phyloP scores from a whole-genome alignment of 2,329 filamentous ascomycete species.

The Stachybotrys echinatus region DNA sequence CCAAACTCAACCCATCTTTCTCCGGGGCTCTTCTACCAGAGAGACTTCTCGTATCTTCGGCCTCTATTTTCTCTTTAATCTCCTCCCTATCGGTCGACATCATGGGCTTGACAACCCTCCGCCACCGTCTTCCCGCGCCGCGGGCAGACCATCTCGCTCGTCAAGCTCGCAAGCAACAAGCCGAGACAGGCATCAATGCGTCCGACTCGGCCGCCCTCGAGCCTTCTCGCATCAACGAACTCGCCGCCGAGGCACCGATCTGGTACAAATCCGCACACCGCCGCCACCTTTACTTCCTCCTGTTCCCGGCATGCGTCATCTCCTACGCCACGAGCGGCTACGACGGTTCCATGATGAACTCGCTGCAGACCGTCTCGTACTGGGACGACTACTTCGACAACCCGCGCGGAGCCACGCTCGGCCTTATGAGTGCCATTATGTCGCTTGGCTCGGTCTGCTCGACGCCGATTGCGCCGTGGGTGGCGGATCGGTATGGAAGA shows the following conservation, averaged over 20 bases:
- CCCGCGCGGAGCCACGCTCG: conserved; percentile 22
- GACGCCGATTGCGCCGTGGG: conserved; percentile 21
- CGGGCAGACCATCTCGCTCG: conserved; percentile 14
- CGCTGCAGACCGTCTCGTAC: conserved; percentile 34
- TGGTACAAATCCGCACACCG: conserved; percentile 25
- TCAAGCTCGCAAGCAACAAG: conserved; percentile 12
- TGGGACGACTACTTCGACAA: conserved; percentile 36
- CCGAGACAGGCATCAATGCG: conserved; percentile 1
- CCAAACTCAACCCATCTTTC: no score
- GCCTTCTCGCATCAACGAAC: conserved; percentile 20
- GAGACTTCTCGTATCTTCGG: background rate
- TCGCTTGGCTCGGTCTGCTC: conserved; percentile 39
- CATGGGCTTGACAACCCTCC: conserved; percentile 14
- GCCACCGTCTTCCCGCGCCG: conserved; percentile 17
- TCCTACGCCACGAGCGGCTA: conserved; percentile 40
- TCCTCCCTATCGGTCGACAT: background rate
- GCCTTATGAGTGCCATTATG: conserved; percentile 37
- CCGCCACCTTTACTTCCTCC: conserved; percentile 22
- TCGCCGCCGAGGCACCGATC: conserved; percentile 15
- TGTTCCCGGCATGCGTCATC: conserved; percentile 27
- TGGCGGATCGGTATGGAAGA: conserved; percentile 23
- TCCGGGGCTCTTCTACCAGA: no score
- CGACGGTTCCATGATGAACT: conserved; percentile 46
- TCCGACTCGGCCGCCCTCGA: conserved; percentile 7
- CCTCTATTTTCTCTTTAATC: background rate